Conservation (phyloP, 306 rosid genomes). For the Cicer arietinum region DNA sequence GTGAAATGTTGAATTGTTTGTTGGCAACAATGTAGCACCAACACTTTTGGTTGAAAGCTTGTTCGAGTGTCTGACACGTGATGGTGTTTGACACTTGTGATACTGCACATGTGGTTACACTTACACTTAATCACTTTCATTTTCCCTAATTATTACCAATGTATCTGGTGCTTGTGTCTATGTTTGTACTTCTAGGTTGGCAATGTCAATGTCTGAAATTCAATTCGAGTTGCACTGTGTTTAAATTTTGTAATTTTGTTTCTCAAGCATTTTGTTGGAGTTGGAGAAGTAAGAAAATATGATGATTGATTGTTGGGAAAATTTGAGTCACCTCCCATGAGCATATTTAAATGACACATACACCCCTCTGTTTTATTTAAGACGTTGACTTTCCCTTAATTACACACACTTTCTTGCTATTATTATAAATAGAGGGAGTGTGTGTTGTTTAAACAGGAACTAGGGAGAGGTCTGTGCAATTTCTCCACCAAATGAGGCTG, state of each 20-base stretch:
- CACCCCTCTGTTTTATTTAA: background rate
- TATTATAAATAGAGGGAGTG: background rate
- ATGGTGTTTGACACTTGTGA: too few species aligned
- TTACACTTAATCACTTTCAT: too few species aligned
- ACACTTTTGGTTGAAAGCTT: too few species aligned
- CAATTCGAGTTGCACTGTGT: background rate
- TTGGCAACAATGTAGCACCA: background rate
- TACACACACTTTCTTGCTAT: background rate
- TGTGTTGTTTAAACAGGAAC: background rate
- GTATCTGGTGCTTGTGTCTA: too few species aligned
- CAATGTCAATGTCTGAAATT: background rate
- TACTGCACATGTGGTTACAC: too few species aligned
- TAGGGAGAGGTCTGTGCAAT: background rate
- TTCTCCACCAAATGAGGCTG: too few species aligned
- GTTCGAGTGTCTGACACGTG: too few species aligned
- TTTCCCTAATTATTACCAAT: too few species aligned
- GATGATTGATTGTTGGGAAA: background rate
- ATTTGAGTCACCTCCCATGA: background rate
- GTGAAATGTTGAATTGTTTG: slow-evolving; percentile 5
- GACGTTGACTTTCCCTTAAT: background rate
- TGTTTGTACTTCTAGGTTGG: too few species aligned
- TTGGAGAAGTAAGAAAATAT: background rate
- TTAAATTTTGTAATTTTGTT: background rate
- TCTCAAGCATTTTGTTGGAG: background rate
- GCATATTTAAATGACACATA: background rate